Evolutionary conservation across 202 grass and related monocot genomes (phyloP).

Genomic region (Brachypodium distachyon): DNA sequence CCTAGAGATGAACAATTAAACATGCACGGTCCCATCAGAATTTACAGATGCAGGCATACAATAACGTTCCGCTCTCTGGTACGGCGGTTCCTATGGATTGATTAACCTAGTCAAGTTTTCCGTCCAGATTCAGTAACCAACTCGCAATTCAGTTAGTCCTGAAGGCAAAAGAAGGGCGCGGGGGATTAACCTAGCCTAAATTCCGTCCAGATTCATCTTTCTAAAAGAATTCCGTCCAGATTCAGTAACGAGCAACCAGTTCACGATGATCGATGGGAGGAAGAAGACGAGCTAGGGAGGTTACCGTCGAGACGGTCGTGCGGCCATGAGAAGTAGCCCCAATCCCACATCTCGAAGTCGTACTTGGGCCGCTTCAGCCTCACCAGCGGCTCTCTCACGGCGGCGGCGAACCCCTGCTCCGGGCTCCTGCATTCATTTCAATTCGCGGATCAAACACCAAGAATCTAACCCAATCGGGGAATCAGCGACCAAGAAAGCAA

Average conservation of each 20-base stretch:
- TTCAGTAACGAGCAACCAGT: conserved; percentile 1
- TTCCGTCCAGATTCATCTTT: conserved; percentile 23
- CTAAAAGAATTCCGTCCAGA: no score
- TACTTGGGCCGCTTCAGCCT: conserved; percentile 48
- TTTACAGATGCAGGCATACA: not conserved
- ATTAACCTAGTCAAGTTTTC: conserved; percentile 3
- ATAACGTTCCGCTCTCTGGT: not conserved
- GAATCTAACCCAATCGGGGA: not conserved
- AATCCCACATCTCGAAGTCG: conserved; percentile 64
- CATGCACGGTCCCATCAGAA: not conserved
- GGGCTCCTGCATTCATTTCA: conserved; percentile 13
- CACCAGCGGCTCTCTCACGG: conserved; percentile 62
- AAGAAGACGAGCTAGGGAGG: not conserved
- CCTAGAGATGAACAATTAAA: not conserved
- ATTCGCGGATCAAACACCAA: not conserved
- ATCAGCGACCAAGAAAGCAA: not conserved
- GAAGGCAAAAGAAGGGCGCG: not conserved
- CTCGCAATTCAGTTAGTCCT: not conserved
- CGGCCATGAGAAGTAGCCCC: conserved; percentile 62
- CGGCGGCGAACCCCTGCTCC: conserved; percentile 30
- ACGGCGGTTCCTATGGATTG: no score
- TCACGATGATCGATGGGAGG: not conserved
- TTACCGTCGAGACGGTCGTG: conserved; percentile 57
- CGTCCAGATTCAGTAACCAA: conserved; percentile 18
- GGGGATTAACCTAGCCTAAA: not conserved